phyloP scores from a whole-genome alignment of 306 rosid genomes.

The Fagus sylvatica region DNA sequence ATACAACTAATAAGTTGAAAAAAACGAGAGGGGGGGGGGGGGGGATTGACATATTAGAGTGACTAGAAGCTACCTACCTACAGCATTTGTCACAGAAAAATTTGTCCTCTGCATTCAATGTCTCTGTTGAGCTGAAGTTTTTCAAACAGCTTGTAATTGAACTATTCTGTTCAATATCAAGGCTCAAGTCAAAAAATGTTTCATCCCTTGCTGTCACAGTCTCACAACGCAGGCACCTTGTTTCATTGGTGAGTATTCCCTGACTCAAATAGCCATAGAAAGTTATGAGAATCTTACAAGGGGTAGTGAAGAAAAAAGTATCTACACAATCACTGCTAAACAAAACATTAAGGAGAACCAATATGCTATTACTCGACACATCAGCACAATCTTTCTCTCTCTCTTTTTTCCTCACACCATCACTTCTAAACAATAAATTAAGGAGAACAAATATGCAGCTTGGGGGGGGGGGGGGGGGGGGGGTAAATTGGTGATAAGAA shows the following conservation, averaged over 20 bases:
- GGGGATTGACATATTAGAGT: neutral
- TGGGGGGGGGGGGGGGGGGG: neutral
- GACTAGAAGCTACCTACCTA: slow-evolving; percentile 58
- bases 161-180: slow-evolving; percentile 98
- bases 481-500: neutral
- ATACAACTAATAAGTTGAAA: slow-evolving; percentile 1
- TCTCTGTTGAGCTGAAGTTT: slow-evolving; percentile 98
- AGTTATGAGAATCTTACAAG: slow-evolving; percentile 37
- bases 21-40: neutral
- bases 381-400: neutral
- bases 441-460: no score
- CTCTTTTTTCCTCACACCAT: neutral
- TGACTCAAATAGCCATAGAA: slow-evolving; percentile 43
- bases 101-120: slow-evolving; percentile 95
- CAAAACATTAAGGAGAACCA: neutral
- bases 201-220: slow-evolving; percentile 98
- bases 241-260: slow-evolving; percentile 99
- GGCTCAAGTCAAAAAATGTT: slow-evolving; percentile 96
- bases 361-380: neutral
- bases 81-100: slow-evolving; percentile 99
- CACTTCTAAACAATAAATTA: no score
- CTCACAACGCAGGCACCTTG: slow-evolving; percentile 97
- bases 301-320: neutral
- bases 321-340: neutral
- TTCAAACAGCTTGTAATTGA: slow-evolving; percentile 98